Conservation (phyloP, 345 rosid species). For the Geranium rotundifolium region DNA sequence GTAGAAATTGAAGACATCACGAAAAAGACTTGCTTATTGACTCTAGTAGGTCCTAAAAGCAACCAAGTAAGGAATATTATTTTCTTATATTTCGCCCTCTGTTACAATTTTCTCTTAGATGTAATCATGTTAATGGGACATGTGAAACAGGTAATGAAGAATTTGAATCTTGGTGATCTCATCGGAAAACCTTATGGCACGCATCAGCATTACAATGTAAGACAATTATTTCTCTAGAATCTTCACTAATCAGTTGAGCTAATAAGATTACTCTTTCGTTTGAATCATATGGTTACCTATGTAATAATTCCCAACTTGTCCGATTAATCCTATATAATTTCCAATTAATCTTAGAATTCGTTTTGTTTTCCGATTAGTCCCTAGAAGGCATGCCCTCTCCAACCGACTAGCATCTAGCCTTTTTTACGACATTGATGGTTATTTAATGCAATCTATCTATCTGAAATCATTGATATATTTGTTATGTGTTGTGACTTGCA, state of each 20-base stretch:
- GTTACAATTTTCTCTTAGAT: constrained; percentile 6
- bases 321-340: too few species aligned
- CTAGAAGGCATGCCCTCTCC: too few species aligned
- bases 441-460: neutral
- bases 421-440: neutral
- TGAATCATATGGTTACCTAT: neutral
- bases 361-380: too few species aligned
- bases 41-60: constrained; percentile 62
- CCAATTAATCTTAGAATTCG: too few species aligned
- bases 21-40: constrained; percentile 64
- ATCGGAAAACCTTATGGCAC: constrained; percentile 70
- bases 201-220: constrained; percentile 73
- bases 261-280: neutral
- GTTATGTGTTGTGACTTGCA: constrained; percentile 13
- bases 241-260: neutral
- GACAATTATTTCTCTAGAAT: constrained; percentile 8
- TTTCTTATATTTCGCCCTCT: constrained; percentile 5
- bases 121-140: constrained; percentile 8
- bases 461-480: too few species aligned
- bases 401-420: neutral
- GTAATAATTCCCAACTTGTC: too few species aligned
- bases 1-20: constrained; percentile 75
- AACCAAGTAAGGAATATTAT: constrained; percentile 35
- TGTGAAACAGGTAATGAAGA: constrained; percentile 45
- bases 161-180: constrained; percentile 61